A percentile compares a stretch with the other conserved stretches of the same genome.
Conservation (phyloP, 257 asterid species). For the Voacanga thouarsii region DNA sequence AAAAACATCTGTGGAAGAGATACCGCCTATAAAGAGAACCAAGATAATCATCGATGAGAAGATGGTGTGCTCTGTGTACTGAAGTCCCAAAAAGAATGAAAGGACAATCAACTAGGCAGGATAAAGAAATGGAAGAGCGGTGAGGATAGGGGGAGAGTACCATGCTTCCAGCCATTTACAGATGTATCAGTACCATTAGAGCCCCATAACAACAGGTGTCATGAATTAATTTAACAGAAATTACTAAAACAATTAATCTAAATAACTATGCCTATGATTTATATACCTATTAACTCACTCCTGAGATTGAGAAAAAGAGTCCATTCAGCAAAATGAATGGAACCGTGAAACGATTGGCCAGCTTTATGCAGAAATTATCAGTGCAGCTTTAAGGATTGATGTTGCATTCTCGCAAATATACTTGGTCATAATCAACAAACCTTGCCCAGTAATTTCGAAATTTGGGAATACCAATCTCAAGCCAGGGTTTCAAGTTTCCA, state of each 20-base stretch:
- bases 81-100: background rate
- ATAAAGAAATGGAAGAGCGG: background rate
- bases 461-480: slow-evolving; percentile 83
- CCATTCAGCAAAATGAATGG: slow-evolving; percentile 10
- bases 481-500: slow-evolving; percentile 96
- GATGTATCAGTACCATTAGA: slow-evolving; percentile 9
- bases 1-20: background rate
- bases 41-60: background rate
- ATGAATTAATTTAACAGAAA: slow-evolving; percentile 10
- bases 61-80: background rate
- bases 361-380: slow-evolving; percentile 8
- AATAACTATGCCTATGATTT: slow-evolving; percentile 2
- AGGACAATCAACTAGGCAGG: background rate
- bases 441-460: slow-evolving; percentile 69
- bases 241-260: background rate
- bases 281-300: slow-evolving; percentile 16
- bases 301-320: slow-evolving; percentile 7
- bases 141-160: background rate
- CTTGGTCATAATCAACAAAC: slow-evolving; percentile 60
- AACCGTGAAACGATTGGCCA: slow-evolving; percentile 9
- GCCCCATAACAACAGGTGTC: slow-evolving; percentile 16
- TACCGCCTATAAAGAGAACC: background rate
- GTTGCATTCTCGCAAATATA: slow-evolving; percentile 85
- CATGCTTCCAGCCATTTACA: slow-evolving; percentile 29
- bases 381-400: slow-evolving; percentile 45